Base-by-base conservation (phyloP, 2,329 filamentous ascomycete genomes). In the Orbilia javanica region DNA sequence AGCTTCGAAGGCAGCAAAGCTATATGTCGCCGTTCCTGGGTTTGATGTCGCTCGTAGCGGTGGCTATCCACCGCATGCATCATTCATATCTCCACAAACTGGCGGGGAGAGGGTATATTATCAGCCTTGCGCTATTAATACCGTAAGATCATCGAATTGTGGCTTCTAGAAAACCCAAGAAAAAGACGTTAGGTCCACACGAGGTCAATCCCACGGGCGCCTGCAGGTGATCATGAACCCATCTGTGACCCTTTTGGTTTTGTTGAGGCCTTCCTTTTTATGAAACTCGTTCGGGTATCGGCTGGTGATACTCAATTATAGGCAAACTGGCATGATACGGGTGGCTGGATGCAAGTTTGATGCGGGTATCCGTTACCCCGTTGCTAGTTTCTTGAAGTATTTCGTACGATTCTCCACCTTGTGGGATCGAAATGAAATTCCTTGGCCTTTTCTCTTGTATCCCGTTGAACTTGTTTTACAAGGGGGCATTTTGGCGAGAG, bases 71-170 rank as follows among this genome's bases (percentile, higher is more conserved):
- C 34, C 10, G 22, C 55, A 60, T 60, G 22, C 55, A 60, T 42
- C 34, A 60, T 22, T n/a, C 27, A 36, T 20, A 60, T 42, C 55
- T 60, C 53, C 31, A 42, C 53, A n/a, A n/a, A n/a, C n/a, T n/a
- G 27, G 3, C 0, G 25, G 11, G n/a, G 29, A n/a, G 52, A 8
- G 18, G 31, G 7, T 60, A 42, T 60, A 60, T 34, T 42, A 65
- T 70, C 73, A 77, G 60, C 73, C 66, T 77, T 70, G 73, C 57
- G 60, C 57, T 71, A 71, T 70, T 71, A 69, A 53, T 69, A 70
- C 42, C 18, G 55, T 60, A 50, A 22, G 36, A 62, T 53, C 57
- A 42, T 60, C 60, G 42, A 48, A 36, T 70, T 44, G 62, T 66
- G 62, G 46, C 62, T 75, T 77, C 73, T 70, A 71, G 73, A 77